These are phyloP conservation scores for Suillus paluster DNA, from an alignment of 768 basidiomycete species.

Conservation along the genomic window DNA sequence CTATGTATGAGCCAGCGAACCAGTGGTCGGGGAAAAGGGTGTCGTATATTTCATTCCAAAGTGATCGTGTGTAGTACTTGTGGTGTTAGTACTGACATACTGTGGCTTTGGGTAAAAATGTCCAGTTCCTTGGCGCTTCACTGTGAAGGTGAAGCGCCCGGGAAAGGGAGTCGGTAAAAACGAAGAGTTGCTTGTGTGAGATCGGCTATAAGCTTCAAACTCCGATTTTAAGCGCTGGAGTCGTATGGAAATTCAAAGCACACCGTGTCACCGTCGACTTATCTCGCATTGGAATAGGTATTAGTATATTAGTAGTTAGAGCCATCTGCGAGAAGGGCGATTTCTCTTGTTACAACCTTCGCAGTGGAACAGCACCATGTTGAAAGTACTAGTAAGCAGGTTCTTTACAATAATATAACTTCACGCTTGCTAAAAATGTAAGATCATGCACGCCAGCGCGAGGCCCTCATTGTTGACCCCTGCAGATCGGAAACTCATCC, in stretches of 20 bases:
- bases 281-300: no score
- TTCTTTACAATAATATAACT: conserved; percentile 50
- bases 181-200: no score
- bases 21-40: no score
- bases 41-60: background rate
- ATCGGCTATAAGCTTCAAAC: no score
- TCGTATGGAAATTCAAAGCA: no score
- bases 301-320: no score
- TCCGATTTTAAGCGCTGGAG: no score
- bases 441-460: conserved; percentile 9
- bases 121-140: background rate
- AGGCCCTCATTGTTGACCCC: conserved; percentile 1
- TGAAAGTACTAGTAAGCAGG: no score
- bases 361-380: conserved; percentile 55
- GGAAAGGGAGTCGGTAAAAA: background rate
- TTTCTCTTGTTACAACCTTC: conserved; percentile 51
- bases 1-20: background rate
- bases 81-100: no score
- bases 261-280: no score
- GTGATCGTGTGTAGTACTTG: background rate
- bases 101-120: background rate
- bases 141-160: background rate
- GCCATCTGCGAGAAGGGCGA: no score
- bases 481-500: conserved; percentile 59
- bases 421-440: conserved; percentile 44